Base-by-base conservation (phyloP, 2,329 filamentous ascomycete genomes). In the Colletotrichum acutatum region DNA sequence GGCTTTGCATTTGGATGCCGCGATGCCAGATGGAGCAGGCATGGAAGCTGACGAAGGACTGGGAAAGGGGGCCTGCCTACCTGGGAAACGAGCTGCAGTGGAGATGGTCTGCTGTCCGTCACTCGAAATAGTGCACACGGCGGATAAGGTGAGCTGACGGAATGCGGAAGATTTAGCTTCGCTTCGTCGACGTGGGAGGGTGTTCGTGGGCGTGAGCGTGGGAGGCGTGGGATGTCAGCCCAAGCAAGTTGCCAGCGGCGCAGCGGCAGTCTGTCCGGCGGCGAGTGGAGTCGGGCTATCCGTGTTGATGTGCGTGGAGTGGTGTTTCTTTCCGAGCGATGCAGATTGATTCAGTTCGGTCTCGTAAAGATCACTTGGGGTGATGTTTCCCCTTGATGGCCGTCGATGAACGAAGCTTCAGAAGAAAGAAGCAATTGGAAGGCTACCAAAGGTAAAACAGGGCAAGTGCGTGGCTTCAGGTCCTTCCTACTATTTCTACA, bases 11-110 rank as follows among this genome's bases (percentile, higher is more conserved):
- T 26, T 34, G 32, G 53, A 49, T 34, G 32, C 32, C 32, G 32
- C 32, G 32, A 34, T 34, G 32, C 32, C 32, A 34, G 32, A 34
- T 34, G 32, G 32, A 34, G 32, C 32, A 34, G 32, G 32, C 64
- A 53, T 59, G 63, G 62, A 54, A 34, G 63, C 68, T 71, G 58
- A 32, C 14, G 26, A 54, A 30, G 42, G 34, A 52, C 37, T 19
- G 32, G 28, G 26, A 60, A 59, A 62, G 37, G 59, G 65, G 54
- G 54, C 26, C 49, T 65, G 59, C 59, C 37, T 72, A 64, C 59
- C 70, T 64, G n/a, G 52, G 69, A 68, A 57, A 54, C 65, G 63
- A 53, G 52, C 42, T n/a, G 69, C 63, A 66, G 69, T 63, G 65
- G 58, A 16, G n/a, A 61, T 26, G n/a, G 59, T 52, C 14, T 42